Evolutionary conservation across 352 stramenopile species (phyloP).

Genomic region (Globisporangium orthogonon): DNA sequence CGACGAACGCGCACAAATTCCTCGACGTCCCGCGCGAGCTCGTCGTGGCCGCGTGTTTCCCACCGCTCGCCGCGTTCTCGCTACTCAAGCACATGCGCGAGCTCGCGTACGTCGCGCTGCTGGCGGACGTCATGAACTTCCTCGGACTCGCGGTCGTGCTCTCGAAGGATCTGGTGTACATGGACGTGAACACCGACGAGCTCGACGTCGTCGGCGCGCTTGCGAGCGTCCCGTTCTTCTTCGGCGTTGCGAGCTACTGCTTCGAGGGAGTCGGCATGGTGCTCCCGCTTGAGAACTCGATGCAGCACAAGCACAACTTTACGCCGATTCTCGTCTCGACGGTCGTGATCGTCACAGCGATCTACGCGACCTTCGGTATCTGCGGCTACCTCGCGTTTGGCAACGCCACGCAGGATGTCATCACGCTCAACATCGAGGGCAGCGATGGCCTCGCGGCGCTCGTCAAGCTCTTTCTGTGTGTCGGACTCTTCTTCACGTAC

Average conservation of each 20-base stretch:
- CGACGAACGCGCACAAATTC: conserved; percentile 81
- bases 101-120: conserved; percentile 80
- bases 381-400: conserved; percentile 87
- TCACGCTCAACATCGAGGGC: conserved; percentile 86
- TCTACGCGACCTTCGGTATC: conserved; percentile 86
- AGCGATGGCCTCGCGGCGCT: conserved; percentile 50
- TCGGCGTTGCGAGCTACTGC: conserved; percentile 86
- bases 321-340: conserved; percentile 55
- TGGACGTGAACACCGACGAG: conserved; percentile 37
- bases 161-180: conserved; percentile 74
- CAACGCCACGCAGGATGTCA: conserved; percentile 71
- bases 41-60: conserved; percentile 51
- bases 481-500: conserved; percentile 90
- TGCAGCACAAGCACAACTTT: conserved; percentile 73
- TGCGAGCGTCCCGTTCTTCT: conserved; percentile 80
- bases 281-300: conserved; percentile 84
- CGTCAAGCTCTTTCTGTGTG: conserved; percentile 84
- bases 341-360: conserved; percentile 75
- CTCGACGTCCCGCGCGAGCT: conserved; percentile 43
- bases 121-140: conserved; percentile 89
- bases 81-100: conserved; percentile 86
- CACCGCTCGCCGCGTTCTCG: conserved; percentile 70
- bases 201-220: conserved; percentile 58
- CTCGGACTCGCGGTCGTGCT: conserved; percentile 78
- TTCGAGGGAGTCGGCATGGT: conserved; percentile 90